These are phyloP conservation scores for Coelastrella sp. DNA, from an alignment of 139 green algal genomes.

Conservation along the genomic window DNA sequence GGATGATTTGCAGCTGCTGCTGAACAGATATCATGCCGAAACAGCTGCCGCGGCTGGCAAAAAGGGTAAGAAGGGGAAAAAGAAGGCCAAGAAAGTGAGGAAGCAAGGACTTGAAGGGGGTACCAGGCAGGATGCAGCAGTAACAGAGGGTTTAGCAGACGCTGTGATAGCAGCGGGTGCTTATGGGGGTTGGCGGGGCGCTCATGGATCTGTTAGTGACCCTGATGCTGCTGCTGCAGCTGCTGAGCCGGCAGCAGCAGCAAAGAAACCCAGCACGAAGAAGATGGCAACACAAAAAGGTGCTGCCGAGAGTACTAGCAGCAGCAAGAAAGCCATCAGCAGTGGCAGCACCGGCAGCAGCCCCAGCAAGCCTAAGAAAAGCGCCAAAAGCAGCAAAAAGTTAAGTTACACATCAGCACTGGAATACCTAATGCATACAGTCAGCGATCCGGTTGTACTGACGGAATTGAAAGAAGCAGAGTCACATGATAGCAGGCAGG, in stretches of 20 bases:
- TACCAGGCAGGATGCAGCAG: neutral
- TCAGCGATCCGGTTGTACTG: neutral
- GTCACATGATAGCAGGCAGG: constrained; percentile 21
- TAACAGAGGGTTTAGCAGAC: neutral
- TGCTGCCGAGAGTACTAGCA: neutral
- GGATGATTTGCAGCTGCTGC: neutral
- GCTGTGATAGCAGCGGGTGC: neutral
- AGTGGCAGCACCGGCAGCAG: constrained; percentile 12
- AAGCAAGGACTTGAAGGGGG: neutral
- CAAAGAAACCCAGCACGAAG: neutral
- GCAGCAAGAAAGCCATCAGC: neutral
- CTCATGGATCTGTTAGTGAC: neutral
- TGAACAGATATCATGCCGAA: neutral
- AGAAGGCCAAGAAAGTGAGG: neutral
- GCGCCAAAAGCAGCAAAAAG: neutral
- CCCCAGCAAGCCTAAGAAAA: neutral
- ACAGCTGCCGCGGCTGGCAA: neutral
- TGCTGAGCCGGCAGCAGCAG: constrained; percentile 9
- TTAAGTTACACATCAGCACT: neutral
- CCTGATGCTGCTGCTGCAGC: neutral
- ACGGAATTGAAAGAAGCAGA: neutral
- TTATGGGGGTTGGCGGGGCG: neutral
- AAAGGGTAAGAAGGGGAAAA: neutral
- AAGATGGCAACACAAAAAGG: neutral
- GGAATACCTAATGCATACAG: constrained; percentile 9